Percentiles rank a stretch among this genome's conserved stretches.
phyloP scores from a whole-genome alignment of 208 protist genomes.

The Acanthamoeba sp. region DNA sequence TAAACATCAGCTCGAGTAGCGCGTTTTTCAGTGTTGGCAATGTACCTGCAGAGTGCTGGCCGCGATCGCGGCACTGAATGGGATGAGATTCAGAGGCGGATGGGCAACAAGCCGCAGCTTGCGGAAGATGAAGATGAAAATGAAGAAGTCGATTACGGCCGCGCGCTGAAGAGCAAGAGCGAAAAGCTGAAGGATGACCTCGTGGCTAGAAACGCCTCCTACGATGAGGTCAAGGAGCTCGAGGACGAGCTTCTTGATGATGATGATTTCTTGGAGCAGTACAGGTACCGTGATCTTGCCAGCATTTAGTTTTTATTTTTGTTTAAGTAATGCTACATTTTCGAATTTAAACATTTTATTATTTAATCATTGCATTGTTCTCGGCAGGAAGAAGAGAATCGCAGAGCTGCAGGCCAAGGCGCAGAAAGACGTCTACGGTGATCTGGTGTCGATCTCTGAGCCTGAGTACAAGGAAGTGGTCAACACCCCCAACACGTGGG shows the following conservation, averaged over 20 bases:
- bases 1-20: too few relatives aligned
- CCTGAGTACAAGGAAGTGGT: conserved; percentile 53
- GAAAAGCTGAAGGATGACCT: conserved; percentile 16
- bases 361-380: background rate
- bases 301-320: background rate
- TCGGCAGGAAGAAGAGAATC: conserved; percentile 6
- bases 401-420: conserved; percentile 32
- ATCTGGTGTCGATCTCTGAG: conserved; percentile 27
- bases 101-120: conserved; percentile 34
- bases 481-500: conserved; percentile 36
- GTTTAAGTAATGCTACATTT: background rate
- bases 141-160: conserved; percentile 2
- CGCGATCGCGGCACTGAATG: conserved; percentile 34
- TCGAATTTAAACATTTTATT: too few relatives aligned
- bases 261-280: conserved; percentile 6
- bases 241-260: conserved; percentile 12
- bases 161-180: conserved; percentile 3
- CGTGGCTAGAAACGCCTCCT: background rate
- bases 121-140: background rate
- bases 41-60: background rate
- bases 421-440: conserved; percentile 8
- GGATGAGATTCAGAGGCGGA: conserved; percentile 5
- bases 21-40: too few relatives aligned
- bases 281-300: background rate
- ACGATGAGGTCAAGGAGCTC: background rate